phyloP scores from a whole-genome alignment of 805 yeast genomes.

The Zygotorulaspora florentina region DNA sequence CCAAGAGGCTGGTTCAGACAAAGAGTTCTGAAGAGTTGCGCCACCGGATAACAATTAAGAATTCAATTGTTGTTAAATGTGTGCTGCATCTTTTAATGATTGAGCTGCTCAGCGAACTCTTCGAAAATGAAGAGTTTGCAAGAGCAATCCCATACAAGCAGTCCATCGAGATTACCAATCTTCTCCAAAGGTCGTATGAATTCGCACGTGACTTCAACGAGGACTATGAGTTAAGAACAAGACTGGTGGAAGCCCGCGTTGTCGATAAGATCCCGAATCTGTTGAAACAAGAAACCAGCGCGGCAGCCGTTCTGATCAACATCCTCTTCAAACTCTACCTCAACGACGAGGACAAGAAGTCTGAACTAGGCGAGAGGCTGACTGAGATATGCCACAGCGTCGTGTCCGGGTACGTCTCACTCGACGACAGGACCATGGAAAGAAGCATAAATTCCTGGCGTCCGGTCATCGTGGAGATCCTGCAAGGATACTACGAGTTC shows the following conservation, averaged over 20 bases:
- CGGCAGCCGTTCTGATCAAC: constrained; percentile 82
- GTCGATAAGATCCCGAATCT: constrained; percentile 90
- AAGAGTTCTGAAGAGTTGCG: constrained; percentile 38
- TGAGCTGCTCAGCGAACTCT: constrained; percentile 75
- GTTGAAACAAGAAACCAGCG: constrained; percentile 83
- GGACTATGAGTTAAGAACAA: constrained; percentile 80
- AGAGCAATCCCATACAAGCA: constrained; percentile 62
- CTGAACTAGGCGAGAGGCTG: constrained; percentile 40
- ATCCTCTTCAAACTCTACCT: constrained; percentile 71
- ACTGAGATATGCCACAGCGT: constrained; percentile 70
- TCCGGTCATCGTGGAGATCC: constrained; percentile 86
- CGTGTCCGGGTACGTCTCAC: constrained; percentile 60
- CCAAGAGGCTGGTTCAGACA: constrained; percentile 19
- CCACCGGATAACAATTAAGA: constrained; percentile 51
- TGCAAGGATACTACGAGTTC: constrained; percentile 75
- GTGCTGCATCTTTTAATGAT: constrained; percentile 86
- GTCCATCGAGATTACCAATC: constrained; percentile 53
- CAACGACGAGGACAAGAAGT: constrained; percentile 45
- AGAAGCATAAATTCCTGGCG: constrained; percentile 82
- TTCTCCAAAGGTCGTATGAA: constrained; percentile 64
- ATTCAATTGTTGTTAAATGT: constrained; percentile 84
- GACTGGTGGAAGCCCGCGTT: constrained; percentile 86
- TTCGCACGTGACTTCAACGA: constrained; percentile 87
- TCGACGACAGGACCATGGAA: constrained; percentile 72
- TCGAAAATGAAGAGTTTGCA: constrained; percentile 67